These are phyloP conservation scores for Candida nemodendra DNA, from an alignment of 805 yeast species.

Conservation along the genomic window DNA sequence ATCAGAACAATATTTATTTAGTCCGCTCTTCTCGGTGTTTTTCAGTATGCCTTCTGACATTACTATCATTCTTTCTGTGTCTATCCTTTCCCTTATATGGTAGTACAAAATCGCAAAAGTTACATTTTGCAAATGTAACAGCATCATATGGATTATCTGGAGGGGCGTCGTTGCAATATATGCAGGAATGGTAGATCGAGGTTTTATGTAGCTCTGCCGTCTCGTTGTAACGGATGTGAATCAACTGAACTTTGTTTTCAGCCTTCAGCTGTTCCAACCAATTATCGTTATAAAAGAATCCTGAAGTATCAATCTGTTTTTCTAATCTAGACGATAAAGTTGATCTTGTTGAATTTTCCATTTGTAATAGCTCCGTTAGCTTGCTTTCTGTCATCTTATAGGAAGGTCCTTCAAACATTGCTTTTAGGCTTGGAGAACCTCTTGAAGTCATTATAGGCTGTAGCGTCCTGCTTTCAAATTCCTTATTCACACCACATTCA, in stretches of 20 bases:
- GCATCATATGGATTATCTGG: not conserved
- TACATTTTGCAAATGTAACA: not conserved
- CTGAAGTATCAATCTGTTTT: not conserved
- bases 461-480: no score
- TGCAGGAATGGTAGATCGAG: not conserved
- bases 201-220: not conserved
- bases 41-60: not conserved
- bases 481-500: no score
- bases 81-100: slow-evolving; percentile 1
- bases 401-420: no score
- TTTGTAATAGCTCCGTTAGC: not conserved
- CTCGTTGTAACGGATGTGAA: slow-evolving; percentile 1
- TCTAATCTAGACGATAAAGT: not conserved
- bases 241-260: not conserved
- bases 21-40: no score
- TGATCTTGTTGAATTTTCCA: not conserved
- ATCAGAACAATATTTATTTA: no score
- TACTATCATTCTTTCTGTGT: slow-evolving; percentile 1
- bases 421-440: no score
- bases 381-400: not conserved
- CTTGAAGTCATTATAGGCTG: no score
- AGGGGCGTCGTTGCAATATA: not conserved
- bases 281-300: slow-evolving; percentile 1
- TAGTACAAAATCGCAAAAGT: not conserved
- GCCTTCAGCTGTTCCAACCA: slow-evolving; percentile 1